Conservation (phyloP, 106 monocot genomes). For the Allium sativum region DNA sequence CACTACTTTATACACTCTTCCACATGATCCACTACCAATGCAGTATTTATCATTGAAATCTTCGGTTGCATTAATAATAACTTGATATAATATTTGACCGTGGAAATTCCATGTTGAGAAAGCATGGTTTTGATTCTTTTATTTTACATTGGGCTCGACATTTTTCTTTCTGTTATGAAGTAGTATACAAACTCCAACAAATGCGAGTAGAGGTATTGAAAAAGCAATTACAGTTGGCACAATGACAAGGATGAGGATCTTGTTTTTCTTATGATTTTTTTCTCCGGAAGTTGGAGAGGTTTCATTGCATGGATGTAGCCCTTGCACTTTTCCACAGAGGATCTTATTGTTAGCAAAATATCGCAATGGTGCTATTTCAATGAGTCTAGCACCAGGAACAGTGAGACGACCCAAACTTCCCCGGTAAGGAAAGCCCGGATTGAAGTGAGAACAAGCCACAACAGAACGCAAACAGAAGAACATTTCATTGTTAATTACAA, state of each 20-base stretch:
- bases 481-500: neutral
- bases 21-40: slow-evolving; percentile 20
- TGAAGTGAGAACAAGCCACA: neutral
- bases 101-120: slow-evolving; percentile 7
- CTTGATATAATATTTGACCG: slow-evolving; percentile 11
- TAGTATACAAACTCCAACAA: neutral
- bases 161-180: neutral
- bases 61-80: slow-evolving; percentile 23
- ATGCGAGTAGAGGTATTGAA: neutral
- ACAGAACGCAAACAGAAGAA: slow-evolving; percentile 7
- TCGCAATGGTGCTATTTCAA: neutral
- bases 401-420: no score
- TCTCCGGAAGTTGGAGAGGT: neutral
- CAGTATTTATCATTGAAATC: slow-evolving; percentile 20
- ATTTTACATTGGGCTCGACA: no score
- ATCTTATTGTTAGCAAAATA: slow-evolving; percentile 12
- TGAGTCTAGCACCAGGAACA: slow-evolving; percentile 9
- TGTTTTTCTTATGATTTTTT: neutral
- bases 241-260: neutral
- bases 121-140: neutral
- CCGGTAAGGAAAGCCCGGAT: no score
- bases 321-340: slow-evolving; percentile 9
- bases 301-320: slow-evolving; percentile 1
- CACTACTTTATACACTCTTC: slow-evolving; percentile 21
- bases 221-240: neutral